These are phyloP conservation scores for Podila verticillata DNA, from an alignment of 192 early-diverging fungal species.

Conservation along the genomic window DNA sequence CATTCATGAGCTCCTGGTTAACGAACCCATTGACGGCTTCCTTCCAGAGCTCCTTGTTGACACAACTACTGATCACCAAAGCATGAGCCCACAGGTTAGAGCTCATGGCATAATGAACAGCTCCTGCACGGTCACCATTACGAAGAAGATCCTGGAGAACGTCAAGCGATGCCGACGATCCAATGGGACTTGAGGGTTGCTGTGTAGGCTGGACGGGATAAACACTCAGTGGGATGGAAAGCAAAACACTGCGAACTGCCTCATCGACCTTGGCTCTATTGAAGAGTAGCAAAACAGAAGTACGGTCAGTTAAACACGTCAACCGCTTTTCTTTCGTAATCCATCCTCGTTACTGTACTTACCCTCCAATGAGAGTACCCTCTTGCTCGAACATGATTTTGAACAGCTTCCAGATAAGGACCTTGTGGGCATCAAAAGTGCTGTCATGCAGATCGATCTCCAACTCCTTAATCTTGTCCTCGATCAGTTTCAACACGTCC, in stretches of 20 bases:
- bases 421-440: slow-evolving; percentile 30
- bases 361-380: slow-evolving; percentile 66
- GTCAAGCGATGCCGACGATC: slow-evolving; percentile 51
- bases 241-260: slow-evolving; percentile 55
- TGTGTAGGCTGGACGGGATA: slow-evolving; percentile 50
- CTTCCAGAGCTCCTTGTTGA: slow-evolving; percentile 85
- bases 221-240: slow-evolving; percentile 41
- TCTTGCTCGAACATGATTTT: slow-evolving; percentile 70
- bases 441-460: slow-evolving; percentile 18
- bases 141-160: slow-evolving; percentile 70
- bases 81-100: slow-evolving; percentile 88
- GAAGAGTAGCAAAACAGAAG: neutral
- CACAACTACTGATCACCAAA: slow-evolving; percentile 87
- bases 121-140: slow-evolving; percentile 65
- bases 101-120: slow-evolving; percentile 59
- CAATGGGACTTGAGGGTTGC: slow-evolving; percentile 40
- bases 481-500: slow-evolving; percentile 53
- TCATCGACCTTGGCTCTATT: slow-evolving; percentile 58
- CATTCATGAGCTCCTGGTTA: slow-evolving; percentile 59
- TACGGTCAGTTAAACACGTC: no score
- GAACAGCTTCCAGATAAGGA: slow-evolving; percentile 71
- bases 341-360: slow-evolving; percentile 9
- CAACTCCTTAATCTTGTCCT: slow-evolving; percentile 39
- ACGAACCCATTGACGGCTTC: slow-evolving; percentile 80
- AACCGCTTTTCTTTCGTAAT: no score